Percentiles rank a stretch among this genome's conserved stretches.
These are phyloP conservation scores for Amaranthus palmeri DNA, from an alignment of 148 eudicot genomes.

Conservation along the genomic window DNA sequence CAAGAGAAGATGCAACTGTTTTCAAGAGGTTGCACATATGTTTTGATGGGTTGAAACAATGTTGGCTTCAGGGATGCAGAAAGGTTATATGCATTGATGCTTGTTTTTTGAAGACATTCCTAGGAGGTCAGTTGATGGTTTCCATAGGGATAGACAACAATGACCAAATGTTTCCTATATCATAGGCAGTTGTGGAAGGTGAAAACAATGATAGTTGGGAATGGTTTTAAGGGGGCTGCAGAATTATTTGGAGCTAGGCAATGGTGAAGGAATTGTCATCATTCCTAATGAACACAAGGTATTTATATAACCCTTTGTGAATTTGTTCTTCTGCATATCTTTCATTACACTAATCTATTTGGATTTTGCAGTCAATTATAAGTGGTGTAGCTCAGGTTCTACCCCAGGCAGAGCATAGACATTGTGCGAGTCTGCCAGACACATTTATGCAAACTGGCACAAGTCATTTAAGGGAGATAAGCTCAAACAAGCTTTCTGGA, in stretches of 20 bases:
- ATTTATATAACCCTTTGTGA: neutral
- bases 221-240: neutral
- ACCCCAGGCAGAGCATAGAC: neutral
- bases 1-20: too few relatives aligned
- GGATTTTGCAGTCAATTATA: neutral
- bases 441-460: neutral
- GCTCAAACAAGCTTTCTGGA: neutral
- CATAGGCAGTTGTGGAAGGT: neutral
- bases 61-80: too few relatives aligned
- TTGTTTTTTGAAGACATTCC: too few relatives aligned
- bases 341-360: neutral
- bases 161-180: too few relatives aligned
- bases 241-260: neutral
- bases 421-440: neutral
- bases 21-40: too few relatives aligned
- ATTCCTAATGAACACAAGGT: constrained; percentile 10
- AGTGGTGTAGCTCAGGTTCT: neutral
- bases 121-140: too few relatives aligned
- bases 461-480: neutral
- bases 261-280: neutral
- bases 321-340: neutral
- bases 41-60: too few relatives aligned
- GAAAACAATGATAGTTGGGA: neutral
- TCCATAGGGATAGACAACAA: too few relatives aligned
- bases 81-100: too few relatives aligned